A percentile compares a stretch with the other conserved stretches of the same genome.
Evolutionary conservation across 306 rosid genomes (phyloP).

Genomic region (Urtica urens): DNA sequence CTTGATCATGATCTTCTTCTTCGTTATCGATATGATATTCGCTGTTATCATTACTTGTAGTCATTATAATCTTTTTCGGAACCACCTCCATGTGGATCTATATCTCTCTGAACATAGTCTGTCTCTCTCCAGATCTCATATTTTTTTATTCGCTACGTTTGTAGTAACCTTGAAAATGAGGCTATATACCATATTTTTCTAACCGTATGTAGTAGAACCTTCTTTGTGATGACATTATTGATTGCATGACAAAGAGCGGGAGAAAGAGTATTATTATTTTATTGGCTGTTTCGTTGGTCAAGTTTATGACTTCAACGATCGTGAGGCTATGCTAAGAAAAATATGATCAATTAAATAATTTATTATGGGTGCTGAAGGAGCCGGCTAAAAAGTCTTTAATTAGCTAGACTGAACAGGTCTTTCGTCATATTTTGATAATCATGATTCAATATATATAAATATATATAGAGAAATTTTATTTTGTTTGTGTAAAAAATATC

Average conservation of each 20-base stretch:
- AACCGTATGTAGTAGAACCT: conserved; percentile 11
- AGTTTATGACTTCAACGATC: conserved; percentile 27
- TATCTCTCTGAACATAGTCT: conserved; percentile 24
- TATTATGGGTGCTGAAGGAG: not conserved
- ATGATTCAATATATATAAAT: not conserved
- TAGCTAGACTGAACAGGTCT: not conserved
- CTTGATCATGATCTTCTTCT: conserved; percentile 31
- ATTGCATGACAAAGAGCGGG: not conserved
- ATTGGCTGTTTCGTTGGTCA: conserved; percentile 23
- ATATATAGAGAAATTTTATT: not conserved
- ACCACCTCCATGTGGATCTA: not conserved
- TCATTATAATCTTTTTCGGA: conserved; percentile 5
- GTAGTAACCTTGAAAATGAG: not conserved
- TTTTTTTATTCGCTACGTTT: not conserved
- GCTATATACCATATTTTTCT: not conserved
- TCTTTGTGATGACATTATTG: conserved; percentile 13
- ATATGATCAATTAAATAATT: not conserved
- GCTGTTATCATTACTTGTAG: not conserved
- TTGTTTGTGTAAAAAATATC: too few species aligned
- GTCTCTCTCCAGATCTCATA: not conserved
- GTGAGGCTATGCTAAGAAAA: not conserved
- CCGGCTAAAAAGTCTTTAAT: not conserved
- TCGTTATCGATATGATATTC: conserved; percentile 7
- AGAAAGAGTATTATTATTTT: conserved; percentile 3
- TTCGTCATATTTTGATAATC: conserved; percentile 6